Base-by-base conservation (phyloP, 2,329 filamentous ascomycete species). In the Rhynchosporium graminicola region DNA sequence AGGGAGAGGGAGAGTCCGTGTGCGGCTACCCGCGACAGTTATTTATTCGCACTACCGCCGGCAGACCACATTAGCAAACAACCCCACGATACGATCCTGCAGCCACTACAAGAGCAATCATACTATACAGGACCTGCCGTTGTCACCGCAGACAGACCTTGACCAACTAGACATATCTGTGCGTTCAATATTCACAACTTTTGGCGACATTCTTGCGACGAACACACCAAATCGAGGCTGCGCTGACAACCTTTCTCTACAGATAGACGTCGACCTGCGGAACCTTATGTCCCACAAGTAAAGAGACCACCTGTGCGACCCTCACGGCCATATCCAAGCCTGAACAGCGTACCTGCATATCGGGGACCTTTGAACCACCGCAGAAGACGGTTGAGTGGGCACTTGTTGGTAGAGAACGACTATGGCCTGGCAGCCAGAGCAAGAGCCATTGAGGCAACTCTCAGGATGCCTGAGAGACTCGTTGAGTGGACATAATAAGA, bases 341-440 rank as follows among this genome's bases (percentile, higher is more conserved):
- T 65, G 43, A 54, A 64, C 57, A 65, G 67, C 64, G 68, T 69
- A 69, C 70, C 71, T 71, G 70, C 68, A 71, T 71, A 72, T 69
- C 67, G 46, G 63, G 65, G 61, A 64, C 51, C 63, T 67, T 62
- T 56, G 52, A 66, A 65, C 56, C 31, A 61, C 61, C 57, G 61
- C 52, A 62, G 57, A 59, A 65, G 60, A 65, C 15, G 55, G 59
- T 60, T 63, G 51, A 61, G 65, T 65, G 63, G 63, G 66, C 62
- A 63, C 43, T 59, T 59, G 63, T 62, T 63, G 65, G 55, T 58
- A 65, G 59, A 65, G 64, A 63, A 62, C 60, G 46, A 68, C 59
- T 75, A 97, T 97, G 93, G 86, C 88, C 77, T 99, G 95, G 95
- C 91, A 96, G 80, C 95, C 95, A 66, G 83, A 90, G 73, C 86